Conservation (phyloP, 192 early-diverging fungal genomes). For the Coemansia sp. region DNA sequence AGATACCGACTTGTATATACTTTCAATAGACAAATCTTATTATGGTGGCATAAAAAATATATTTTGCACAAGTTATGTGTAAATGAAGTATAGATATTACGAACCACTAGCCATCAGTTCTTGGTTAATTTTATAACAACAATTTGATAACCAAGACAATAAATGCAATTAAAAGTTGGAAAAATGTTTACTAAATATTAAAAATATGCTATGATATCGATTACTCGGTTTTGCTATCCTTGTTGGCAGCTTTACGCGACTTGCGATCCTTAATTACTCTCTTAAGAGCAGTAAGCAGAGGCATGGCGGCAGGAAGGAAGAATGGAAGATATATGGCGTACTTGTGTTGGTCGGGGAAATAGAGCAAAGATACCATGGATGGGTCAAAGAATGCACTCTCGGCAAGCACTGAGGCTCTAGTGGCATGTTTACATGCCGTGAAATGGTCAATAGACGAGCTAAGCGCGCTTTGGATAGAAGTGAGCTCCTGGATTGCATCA, state of each 20-base stretch:
- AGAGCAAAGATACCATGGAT: constrained; percentile 95
- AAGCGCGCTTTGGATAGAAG: constrained; percentile 33
- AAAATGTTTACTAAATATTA: background rate
- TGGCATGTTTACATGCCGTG: constrained; percentile 58
- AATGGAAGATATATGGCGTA: constrained; percentile 96
- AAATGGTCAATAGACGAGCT: constrained; percentile 16
- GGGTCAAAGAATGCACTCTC: constrained; percentile 97
- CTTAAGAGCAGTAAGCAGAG: constrained; percentile 60
- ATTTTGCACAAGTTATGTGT: no score
- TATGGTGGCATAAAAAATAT: no score
- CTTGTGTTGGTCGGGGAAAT: constrained; percentile 98
- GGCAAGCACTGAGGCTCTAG: constrained; percentile 62
- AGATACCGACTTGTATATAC: no score
- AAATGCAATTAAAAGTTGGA: no score
- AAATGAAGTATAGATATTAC: no score
- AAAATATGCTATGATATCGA: background rate
- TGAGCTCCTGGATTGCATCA: constrained; percentile 41
- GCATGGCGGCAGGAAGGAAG: constrained; percentile 84
- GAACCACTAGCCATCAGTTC: no score
- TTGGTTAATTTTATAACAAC: no score
- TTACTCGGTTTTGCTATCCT: background rate
- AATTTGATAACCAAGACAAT: no score
- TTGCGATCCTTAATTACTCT: constrained; percentile 2
- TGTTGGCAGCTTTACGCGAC: background rate
- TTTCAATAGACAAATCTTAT: no score